A percentile compares a stretch with the other conserved stretches of the same genome.
Conservation (phyloP, 225 moss, liverwort and hornwort species). For the Physcomitrium patens region DNA sequence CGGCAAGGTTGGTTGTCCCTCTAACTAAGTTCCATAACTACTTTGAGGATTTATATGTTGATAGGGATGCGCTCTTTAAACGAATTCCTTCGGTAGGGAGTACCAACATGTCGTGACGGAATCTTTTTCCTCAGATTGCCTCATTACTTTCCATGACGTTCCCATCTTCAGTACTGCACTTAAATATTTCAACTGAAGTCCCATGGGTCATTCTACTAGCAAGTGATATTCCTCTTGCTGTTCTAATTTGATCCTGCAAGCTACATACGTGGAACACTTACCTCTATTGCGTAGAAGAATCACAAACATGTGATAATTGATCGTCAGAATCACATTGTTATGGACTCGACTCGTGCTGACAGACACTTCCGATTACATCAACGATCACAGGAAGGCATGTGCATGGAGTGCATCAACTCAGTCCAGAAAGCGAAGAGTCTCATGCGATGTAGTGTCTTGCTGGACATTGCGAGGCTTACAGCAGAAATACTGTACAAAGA, state of each 20-base stretch:
- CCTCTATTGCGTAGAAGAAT: conserved; percentile 10
- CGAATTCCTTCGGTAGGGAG: conserved; percentile 7
- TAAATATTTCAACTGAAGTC: conserved; percentile 9
- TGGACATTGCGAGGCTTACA: conserved; percentile 1
- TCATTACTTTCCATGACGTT: conserved; percentile 16
- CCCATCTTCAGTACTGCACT: conserved; percentile 14
- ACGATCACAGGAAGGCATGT: conserved; percentile 13
- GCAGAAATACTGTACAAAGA: conserved; percentile 5
- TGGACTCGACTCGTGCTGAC: conserved; percentile 2
- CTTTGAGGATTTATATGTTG: conserved; percentile 23
- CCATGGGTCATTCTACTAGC: conserved; percentile 13
- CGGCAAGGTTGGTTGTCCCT: conserved; percentile 19
- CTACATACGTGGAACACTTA: neutral
- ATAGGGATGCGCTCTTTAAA: conserved; percentile 8
- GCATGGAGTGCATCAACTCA: conserved; percentile 20
- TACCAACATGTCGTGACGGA: neutral
- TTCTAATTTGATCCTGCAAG: neutral
- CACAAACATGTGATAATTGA: conserved; percentile 4
- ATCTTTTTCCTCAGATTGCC: conserved; percentile 23
- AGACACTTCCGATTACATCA: conserved; percentile 19
- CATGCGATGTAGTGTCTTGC: conserved; percentile 23
- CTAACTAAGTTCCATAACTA: conserved; percentile 24
- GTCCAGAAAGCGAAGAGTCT: conserved; percentile 12
- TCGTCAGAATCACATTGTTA: neutral
- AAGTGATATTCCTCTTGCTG: conserved; percentile 18